Evolutionary conservation across 345 rosid genomes (phyloP).

Genomic region (Hevea brasiliensis): DNA sequence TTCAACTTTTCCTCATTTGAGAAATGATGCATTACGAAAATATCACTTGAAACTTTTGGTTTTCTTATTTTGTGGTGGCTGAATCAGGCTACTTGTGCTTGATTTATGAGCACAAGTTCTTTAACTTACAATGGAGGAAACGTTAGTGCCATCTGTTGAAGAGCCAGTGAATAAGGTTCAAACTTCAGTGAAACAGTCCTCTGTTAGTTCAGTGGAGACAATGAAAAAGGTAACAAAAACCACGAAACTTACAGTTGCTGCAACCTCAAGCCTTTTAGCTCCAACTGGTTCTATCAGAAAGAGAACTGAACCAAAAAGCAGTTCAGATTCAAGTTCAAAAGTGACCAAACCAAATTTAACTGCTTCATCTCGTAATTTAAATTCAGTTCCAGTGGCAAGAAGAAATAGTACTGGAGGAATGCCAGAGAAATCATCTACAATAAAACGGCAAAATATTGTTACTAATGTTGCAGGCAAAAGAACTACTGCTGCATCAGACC

Average conservation of each 20-base stretch:
- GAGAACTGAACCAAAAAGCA: slow-evolving; percentile 46
- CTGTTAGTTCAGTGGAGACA: slow-evolving; percentile 40
- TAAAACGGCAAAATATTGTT: slow-evolving; percentile 27
- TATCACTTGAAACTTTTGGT: slow-evolving; percentile 2
- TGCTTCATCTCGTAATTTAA: slow-evolving; percentile 42
- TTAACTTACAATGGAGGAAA: slow-evolving; percentile 56
- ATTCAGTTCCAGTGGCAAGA: slow-evolving; percentile 55
- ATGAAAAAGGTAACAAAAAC: slow-evolving; percentile 35
- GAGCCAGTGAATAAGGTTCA: slow-evolving; percentile 31
- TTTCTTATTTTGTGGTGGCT: slow-evolving; percentile 21
- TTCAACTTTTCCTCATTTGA: neutral
- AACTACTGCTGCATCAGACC: slow-evolving; percentile 41
- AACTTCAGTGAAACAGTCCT: slow-evolving; percentile 37
- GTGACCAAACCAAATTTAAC: slow-evolving; percentile 46
- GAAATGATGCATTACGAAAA: neutral
- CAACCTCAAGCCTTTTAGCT: slow-evolving; percentile 40
- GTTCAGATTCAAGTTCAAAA: slow-evolving; percentile 37
- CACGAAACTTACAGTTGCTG: slow-evolving; percentile 41
- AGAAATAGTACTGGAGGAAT: slow-evolving; percentile 90
- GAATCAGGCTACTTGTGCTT: slow-evolving; percentile 29
- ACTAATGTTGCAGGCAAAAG: slow-evolving; percentile 46
- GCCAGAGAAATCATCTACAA: slow-evolving; percentile 50
- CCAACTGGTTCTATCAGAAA: slow-evolving; percentile 51
- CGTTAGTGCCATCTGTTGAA: slow-evolving; percentile 38
- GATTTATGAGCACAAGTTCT: slow-evolving; percentile 23